phyloP scores from a whole-genome alignment of 345 rosid genomes.

The Pugionium cornutum region DNA sequence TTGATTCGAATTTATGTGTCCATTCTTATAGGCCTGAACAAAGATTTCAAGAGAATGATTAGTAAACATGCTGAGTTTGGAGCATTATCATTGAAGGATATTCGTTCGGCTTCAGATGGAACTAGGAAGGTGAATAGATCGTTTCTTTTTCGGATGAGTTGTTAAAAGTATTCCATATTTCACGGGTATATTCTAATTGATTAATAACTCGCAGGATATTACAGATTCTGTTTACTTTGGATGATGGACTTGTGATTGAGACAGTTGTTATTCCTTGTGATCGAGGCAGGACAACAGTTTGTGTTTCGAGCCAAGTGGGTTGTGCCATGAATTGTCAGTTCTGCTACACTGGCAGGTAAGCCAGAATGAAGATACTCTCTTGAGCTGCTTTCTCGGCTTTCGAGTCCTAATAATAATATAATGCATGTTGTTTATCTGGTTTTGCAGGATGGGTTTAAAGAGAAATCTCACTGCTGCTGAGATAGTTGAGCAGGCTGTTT shows the following conservation, averaged over 20 bases:
- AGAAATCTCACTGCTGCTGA: slow-evolving; percentile 86
- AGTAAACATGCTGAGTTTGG: slow-evolving; percentile 60
- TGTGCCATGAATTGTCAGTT: slow-evolving; percentile 98
- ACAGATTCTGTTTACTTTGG: slow-evolving; percentile 87
- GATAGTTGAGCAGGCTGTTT: slow-evolving; percentile 88
- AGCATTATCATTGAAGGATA: slow-evolving; percentile 67
- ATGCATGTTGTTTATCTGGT: slow-evolving; percentile 3
- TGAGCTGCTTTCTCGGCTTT: not conserved
- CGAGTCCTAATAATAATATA: not conserved
- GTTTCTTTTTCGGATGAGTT: not conserved
- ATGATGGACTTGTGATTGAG: slow-evolving; percentile 77
- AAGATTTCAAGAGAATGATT: slow-evolving; percentile 80
- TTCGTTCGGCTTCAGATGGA: slow-evolving; percentile 75
- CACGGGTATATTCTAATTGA: slow-evolving; percentile 61
- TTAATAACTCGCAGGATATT: slow-evolving; percentile 68
- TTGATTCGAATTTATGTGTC: not conserved
- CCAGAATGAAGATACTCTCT: not conserved
- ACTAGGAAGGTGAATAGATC: slow-evolving; percentile 70
- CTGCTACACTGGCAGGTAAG: slow-evolving; percentile 88
- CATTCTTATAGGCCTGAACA: slow-evolving; percentile 64
- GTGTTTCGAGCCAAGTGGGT: slow-evolving; percentile 93
- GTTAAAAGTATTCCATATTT: not conserved
- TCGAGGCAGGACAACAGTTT: slow-evolving; percentile 83
- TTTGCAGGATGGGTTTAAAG: slow-evolving; percentile 77
- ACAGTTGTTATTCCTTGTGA: slow-evolving; percentile 87